These are phyloP conservation scores for Fusarium keratoplasticum DNA, from an alignment of 2,329 filamentous ascomycete genomes.

Conservation along the genomic window DNA sequence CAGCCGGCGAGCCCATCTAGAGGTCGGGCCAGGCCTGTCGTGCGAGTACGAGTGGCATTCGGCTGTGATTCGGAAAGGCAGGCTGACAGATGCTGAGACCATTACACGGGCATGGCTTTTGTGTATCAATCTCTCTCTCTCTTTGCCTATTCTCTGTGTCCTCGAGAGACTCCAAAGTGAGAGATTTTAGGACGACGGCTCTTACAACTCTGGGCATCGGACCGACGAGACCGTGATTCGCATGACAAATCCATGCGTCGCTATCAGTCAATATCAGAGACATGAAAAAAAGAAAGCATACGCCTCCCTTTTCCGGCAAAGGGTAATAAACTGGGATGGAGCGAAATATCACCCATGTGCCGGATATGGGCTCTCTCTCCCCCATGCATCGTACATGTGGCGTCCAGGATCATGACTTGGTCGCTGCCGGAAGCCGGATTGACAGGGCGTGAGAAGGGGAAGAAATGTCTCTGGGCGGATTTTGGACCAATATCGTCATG, in stretches of 20 bases:
- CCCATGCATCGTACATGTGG: conserved; percentile 35
- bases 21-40: conserved; percentile 8
- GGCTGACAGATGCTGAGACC: conserved; percentile 37
- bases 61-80: conserved; percentile 35
- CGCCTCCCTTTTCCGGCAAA: neutral
- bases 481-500: conserved; percentile 7
- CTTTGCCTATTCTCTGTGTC: conserved; percentile 14
- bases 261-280: conserved; percentile 6
- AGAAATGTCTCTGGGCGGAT: conserved; percentile 8
- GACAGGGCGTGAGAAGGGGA: neutral
- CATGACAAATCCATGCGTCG: conserved; percentile 7
- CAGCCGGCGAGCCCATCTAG: neutral
- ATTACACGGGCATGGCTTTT: conserved; percentile 35
- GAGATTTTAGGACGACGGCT: neutral
- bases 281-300: neutral
- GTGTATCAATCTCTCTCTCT: conserved; percentile 24
- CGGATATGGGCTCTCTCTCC: neutral
- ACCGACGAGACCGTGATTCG: conserved; percentile 1
- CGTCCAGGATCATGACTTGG: conserved; percentile 32
- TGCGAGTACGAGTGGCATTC: conserved; percentile 39
- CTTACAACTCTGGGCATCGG: neutral
- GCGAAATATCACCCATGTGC: neutral
- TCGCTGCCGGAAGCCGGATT: conserved; percentile 30
- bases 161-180: neutral
- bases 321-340: neutral